phyloP scores from a whole-genome alignment of 2,329 filamentous ascomycete species.

The Intubia oerlemansii region DNA sequence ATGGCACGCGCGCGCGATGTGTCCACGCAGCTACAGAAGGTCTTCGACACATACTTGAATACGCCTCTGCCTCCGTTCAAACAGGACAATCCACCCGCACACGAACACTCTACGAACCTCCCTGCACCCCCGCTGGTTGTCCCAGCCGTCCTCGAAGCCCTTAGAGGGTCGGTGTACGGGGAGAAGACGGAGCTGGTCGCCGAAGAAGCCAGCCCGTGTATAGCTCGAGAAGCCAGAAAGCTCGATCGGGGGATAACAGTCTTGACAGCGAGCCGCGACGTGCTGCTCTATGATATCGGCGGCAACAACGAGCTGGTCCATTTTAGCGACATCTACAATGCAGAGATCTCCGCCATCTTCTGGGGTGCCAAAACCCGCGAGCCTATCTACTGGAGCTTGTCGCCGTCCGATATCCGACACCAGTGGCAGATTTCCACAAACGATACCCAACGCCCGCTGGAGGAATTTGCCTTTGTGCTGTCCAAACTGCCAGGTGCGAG shows the following conservation, averaged over 20 bases:
- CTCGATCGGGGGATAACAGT: too few relatives aligned
- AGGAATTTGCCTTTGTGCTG: slow-evolving; percentile 14
- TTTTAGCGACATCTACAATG: slow-evolving; percentile 45
- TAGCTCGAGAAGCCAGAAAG: too few relatives aligned
- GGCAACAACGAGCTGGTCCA: slow-evolving; percentile 40
- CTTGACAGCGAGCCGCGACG: slow-evolving; percentile 72
- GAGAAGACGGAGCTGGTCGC: slow-evolving; percentile 38
- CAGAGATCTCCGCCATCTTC: too few relatives aligned
- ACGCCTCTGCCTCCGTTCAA: slow-evolving; percentile 4
- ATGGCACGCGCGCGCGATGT: too few relatives aligned
- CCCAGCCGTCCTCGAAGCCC: slow-evolving; percentile 50
- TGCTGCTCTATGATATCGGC: slow-evolving; percentile 55
- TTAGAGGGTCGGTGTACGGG: slow-evolving; percentile 26
- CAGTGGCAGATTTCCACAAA: slow-evolving; percentile 9
- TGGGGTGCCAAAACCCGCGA: too few relatives aligned
- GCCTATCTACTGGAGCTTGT: background rate
- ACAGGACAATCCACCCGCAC: slow-evolving; percentile 4
- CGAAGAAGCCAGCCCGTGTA: slow-evolving; percentile 62
- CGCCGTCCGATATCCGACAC: slow-evolving; percentile 8
- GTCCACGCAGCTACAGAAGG: too few relatives aligned
- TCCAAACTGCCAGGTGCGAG: slow-evolving; percentile 10
- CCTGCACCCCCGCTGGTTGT: slow-evolving; percentile 47
- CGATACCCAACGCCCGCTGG: slow-evolving; percentile 3
- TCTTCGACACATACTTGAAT: too few relatives aligned
- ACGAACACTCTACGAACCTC: too few relatives aligned